Evolutionary conservation across 768 basidiomycete genomes (phyloP).

Genomic region (Thelephora aurantiotincta): DNA sequence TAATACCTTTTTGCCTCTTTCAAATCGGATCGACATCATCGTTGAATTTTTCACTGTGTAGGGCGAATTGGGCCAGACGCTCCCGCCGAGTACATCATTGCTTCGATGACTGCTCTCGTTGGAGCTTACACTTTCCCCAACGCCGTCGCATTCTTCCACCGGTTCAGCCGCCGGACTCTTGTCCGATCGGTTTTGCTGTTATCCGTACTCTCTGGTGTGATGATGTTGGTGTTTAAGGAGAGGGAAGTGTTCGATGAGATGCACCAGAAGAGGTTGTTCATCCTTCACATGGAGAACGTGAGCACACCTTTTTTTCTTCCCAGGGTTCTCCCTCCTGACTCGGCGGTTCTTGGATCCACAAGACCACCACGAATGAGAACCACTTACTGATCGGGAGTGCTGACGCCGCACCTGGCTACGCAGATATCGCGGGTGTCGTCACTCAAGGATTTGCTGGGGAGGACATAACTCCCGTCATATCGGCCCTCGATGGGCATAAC

Average conservation of each 20-base stretch:
- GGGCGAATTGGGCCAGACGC: constrained; percentile 74
- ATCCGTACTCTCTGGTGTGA: constrained; percentile 28
- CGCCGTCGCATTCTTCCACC: constrained; percentile 56
- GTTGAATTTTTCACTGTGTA: constrained; percentile 31
- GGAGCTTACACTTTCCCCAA: constrained; percentile 47
- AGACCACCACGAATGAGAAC: constrained; percentile 63
- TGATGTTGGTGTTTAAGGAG: constrained; percentile 48
- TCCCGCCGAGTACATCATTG: constrained; percentile 83
- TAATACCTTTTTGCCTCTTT: neutral
- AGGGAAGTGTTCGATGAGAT: constrained; percentile 58
- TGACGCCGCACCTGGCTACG: constrained; percentile 71
- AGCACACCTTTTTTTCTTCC: neutral
- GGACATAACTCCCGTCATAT: constrained; percentile 24
- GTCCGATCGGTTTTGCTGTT: constrained; percentile 28
- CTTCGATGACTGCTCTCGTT: constrained; percentile 50
- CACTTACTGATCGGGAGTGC: constrained; percentile 72
- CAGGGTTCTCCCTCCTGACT: neutral
- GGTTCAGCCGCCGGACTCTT: constrained; percentile 36
- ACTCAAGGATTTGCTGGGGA: constrained; percentile 41
- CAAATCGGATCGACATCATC: neutral
- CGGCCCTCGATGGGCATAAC: constrained; percentile 64
- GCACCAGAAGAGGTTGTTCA: constrained; percentile 82
- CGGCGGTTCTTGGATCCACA: neutral
- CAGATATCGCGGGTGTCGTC: constrained; percentile 44
- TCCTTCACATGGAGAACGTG: constrained; percentile 80